phyloP scores from a whole-genome alignment of 2,329 filamentous ascomycete genomes.

The Simplicillium aogashimaense region DNA sequence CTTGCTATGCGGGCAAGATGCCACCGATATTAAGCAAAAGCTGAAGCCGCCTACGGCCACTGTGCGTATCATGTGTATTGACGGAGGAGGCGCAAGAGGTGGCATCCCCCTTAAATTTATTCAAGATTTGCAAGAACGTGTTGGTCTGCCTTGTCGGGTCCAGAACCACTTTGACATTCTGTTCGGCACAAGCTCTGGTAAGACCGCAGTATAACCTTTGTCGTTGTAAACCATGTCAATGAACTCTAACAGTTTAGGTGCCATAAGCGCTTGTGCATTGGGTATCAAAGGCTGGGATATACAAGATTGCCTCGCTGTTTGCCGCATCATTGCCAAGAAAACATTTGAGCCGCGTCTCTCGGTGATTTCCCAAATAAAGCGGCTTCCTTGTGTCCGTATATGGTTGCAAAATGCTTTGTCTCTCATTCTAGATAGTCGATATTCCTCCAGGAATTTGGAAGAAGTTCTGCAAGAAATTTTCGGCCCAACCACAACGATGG shows the following conservation, averaged over 20 bases:
- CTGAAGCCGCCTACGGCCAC: slow-evolving; percentile 8
- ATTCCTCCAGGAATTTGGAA: no score
- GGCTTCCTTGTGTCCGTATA: no score
- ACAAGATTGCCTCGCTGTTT: slow-evolving; percentile 7
- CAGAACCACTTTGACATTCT: slow-evolving; percentile 10
- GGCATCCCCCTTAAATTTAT: slow-evolving; percentile 8
- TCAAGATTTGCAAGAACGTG: slow-evolving; percentile 8
- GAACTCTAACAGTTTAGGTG: slow-evolving; percentile 3
- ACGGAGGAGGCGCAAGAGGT: slow-evolving; percentile 9
- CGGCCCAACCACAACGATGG: no score
- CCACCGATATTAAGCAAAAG: slow-evolving; percentile 2
- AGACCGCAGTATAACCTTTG: not conserved
- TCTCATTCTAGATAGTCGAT: no score
- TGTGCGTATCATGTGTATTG: slow-evolving; percentile 8
- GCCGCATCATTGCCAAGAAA: no score
- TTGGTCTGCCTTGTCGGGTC: slow-evolving; percentile 8
- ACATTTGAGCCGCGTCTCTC: no score
- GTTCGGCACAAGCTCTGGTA: slow-evolving; percentile 11
- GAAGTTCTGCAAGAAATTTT: no score
- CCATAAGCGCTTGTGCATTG: slow-evolving; percentile 7
- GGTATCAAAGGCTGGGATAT: slow-evolving; percentile 9
- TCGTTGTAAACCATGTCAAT: not conserved
- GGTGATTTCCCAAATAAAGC: no score
- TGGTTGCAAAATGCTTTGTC: no score
- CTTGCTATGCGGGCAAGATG: slow-evolving; percentile 6